Evolutionary conservation across 495 filamentous ascomycete genomes (phyloP).

Genomic region (Glonium stellatum): DNA sequence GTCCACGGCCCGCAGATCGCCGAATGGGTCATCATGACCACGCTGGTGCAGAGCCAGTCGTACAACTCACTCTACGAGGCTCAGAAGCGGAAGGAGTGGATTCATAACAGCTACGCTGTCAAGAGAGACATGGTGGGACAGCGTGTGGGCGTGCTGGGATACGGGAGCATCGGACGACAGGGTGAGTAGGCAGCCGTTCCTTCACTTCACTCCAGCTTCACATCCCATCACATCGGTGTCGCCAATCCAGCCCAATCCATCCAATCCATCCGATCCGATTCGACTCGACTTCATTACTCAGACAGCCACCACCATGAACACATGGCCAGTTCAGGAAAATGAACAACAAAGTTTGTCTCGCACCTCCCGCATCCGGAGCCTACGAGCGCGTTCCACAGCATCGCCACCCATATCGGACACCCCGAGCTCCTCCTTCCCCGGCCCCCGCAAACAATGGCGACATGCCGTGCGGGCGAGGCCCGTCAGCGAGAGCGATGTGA

Average conservation of each 20-base stretch:
- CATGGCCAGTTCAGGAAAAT: background rate
- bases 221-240: no score
- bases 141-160: conserved; percentile 69
- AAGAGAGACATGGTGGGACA: conserved; percentile 49
- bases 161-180: conserved; percentile 77
- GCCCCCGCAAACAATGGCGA: no score
- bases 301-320: background rate
- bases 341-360: no score
- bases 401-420: background rate
- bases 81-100: conserved; percentile 50
- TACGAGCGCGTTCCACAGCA: background rate
- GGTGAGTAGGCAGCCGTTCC: conserved; percentile 14
- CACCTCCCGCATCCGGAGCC: no score
- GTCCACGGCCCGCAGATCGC: conserved; percentile 80
- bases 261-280: no score
- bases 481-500: no score
- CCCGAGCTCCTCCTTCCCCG: background rate
- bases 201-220: background rate
- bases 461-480: no score
- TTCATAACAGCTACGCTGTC: conserved; percentile 30
- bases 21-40: conserved; percentile 66
- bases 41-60: conserved; percentile 50
- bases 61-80: conserved; percentile 44
- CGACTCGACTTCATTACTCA: conserved; percentile 4
- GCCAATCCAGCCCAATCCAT: no score